Conservation (phyloP, 1,139 yeast species). For the Suhomyces panamericanus region DNA sequence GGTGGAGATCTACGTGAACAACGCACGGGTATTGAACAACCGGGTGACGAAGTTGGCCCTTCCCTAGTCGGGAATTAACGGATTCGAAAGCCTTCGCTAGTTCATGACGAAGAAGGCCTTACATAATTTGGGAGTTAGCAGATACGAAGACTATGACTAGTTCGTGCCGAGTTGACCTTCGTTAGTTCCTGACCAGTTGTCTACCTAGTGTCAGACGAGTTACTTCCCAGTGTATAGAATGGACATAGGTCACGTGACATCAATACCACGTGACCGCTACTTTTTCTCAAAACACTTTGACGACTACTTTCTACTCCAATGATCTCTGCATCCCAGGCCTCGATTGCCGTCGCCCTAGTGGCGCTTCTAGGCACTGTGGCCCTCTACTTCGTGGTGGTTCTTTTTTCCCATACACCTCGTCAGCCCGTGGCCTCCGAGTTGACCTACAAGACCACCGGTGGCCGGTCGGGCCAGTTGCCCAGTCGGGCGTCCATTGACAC, state of each 20-base stretch:
- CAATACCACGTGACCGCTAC: not conserved
- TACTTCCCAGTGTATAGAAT: too few species aligned
- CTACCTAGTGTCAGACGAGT: too few species aligned
- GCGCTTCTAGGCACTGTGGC: conserved; percentile 5
- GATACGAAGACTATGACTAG: too few species aligned
- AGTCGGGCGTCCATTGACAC: conserved; percentile 26
- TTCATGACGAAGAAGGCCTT: too few species aligned
- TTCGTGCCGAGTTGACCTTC: too few species aligned
- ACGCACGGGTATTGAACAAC: conserved; percentile 56
- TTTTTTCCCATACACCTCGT: conserved; percentile 67
- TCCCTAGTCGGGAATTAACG: too few species aligned
- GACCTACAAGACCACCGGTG: conserved; percentile 46
- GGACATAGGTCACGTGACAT: not conserved
- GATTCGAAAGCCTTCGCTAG: too few species aligned
- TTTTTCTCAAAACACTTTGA: not conserved
- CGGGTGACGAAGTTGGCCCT: conserved; percentile 45
- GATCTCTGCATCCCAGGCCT: conserved; percentile 5
- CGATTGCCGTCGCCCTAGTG: not conserved
- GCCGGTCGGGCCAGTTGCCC: conserved; percentile 28
- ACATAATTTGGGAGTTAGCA: too few species aligned
- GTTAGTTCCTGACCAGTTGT: too few species aligned
- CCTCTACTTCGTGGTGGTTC: conserved; percentile 44
- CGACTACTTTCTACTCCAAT: conserved; percentile 1
- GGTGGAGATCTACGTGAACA: conserved; percentile 69
- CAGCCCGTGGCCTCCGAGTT: conserved; percentile 53